Percentiles rank a stretch among this genome's conserved stretches.
phyloP scores from a whole-genome alignment of 108 stramenopile genomes.

The Seminavis robusta region DNA sequence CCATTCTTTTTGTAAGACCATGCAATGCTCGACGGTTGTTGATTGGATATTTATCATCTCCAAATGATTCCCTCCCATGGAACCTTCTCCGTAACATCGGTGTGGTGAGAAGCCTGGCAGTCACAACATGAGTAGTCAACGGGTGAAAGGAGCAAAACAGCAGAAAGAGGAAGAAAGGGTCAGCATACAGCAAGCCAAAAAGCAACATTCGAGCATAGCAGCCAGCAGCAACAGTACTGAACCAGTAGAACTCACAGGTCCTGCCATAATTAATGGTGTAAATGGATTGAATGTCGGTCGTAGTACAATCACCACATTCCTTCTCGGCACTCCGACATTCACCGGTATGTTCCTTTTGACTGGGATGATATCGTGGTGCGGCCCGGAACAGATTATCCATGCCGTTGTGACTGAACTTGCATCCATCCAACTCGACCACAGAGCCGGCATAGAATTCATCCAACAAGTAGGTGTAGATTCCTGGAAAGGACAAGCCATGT shows the following conservation, averaged over 20 bases:
- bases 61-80: not conserved
- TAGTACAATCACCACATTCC: constrained; percentile 45
- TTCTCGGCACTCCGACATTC: constrained; percentile 31
- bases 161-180: no score
- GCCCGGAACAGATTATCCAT: constrained; percentile 9
- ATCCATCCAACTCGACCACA: constrained; percentile 59
- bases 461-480: constrained; percentile 59
- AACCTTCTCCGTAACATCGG: no score
- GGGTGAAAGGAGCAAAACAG: no score
- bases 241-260: no score
- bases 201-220: no score
- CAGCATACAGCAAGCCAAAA: no score
- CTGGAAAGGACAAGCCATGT: constrained; percentile 62
- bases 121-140: no score
- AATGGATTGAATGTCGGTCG: constrained; percentile 29
- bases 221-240: no score
- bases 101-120: no score
- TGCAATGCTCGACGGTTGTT: constrained; percentile 50
- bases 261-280: constrained; percentile 53
- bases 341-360: constrained; percentile 17
- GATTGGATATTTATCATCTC: constrained; percentile 25
- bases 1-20: constrained; percentile 40
- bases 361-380: not conserved
- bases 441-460: constrained; percentile 38
- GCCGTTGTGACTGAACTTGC: constrained; percentile 56